Evolutionary conservation across 331 rosid species (phyloP).

Genomic region (Quercus lobata): DNA sequence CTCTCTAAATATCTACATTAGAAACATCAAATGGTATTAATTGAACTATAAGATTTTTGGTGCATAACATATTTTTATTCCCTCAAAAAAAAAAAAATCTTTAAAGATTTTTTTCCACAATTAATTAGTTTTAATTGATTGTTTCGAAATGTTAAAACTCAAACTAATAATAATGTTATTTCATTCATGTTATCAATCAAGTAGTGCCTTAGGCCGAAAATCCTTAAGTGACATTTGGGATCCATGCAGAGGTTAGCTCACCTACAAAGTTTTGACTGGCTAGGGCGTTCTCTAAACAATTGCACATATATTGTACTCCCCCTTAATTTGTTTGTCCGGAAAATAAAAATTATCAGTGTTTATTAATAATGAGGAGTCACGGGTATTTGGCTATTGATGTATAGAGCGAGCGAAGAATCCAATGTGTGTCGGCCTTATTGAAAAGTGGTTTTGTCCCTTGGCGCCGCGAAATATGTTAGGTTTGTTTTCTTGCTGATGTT

Average conservation of each 20-base stretch:
- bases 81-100: too few relatives aligned
- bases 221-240: not conserved
- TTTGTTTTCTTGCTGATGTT: slow-evolving; percentile 19
- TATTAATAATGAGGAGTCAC: slow-evolving; percentile 9
- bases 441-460: slow-evolving; percentile 34
- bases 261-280: not conserved
- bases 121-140: too few relatives aligned
- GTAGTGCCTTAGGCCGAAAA: not conserved
- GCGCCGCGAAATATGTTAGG: slow-evolving; percentile 1
- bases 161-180: not conserved
- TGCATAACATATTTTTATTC: too few relatives aligned
- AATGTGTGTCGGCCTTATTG: slow-evolving; percentile 18
- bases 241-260: not conserved
- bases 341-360: not conserved
- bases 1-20: too few relatives aligned
- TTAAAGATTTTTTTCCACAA: too few relatives aligned
- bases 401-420: slow-evolving; percentile 19
- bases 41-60: too few relatives aligned
- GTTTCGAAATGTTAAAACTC: not conserved
- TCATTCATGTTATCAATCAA: not conserved
- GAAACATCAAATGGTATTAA: too few relatives aligned
- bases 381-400: slow-evolving; percentile 8
- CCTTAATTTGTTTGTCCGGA: not conserved
- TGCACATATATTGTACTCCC: too few relatives aligned
- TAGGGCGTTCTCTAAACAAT: too few relatives aligned